Conservation (phyloP, 345 rosid genomes). For the Salix viminalis region DNA sequence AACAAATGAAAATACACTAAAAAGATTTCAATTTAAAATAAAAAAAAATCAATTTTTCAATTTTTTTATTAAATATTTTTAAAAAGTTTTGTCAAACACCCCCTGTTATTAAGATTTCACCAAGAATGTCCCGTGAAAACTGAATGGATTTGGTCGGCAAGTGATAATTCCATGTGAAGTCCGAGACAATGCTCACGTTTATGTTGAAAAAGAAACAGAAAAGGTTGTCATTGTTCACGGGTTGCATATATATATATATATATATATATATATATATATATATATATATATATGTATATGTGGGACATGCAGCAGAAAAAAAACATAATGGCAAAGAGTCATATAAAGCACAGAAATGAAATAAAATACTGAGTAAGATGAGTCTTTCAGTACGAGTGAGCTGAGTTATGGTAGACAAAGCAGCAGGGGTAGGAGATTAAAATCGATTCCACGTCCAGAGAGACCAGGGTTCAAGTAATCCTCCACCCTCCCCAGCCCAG, state of each 20-base stretch:
- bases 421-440: background rate
- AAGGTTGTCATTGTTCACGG: background rate
- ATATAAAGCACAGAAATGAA: background rate
- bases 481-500: background rate
- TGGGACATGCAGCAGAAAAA: background rate
- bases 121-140: background rate
- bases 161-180: background rate
- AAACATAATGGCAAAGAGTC: background rate
- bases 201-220: background rate
- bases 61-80: too few species aligned
- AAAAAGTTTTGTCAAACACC: too few species aligned
- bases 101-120: background rate
- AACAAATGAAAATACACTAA: too few species aligned
- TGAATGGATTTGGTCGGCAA: background rate
- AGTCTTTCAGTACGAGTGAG: background rate
- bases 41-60: too few species aligned
- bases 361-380: background rate
- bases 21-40: too few species aligned
- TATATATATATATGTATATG: too few species aligned
- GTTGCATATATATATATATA: background rate
- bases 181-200: background rate
- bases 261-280: too few species aligned
- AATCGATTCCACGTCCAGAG: background rate
- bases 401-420: background rate
- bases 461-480: background rate